phyloP scores from a whole-genome alignment of 2,329 filamentous ascomycete species.

The Endoconidiophora polonica region DNA sequence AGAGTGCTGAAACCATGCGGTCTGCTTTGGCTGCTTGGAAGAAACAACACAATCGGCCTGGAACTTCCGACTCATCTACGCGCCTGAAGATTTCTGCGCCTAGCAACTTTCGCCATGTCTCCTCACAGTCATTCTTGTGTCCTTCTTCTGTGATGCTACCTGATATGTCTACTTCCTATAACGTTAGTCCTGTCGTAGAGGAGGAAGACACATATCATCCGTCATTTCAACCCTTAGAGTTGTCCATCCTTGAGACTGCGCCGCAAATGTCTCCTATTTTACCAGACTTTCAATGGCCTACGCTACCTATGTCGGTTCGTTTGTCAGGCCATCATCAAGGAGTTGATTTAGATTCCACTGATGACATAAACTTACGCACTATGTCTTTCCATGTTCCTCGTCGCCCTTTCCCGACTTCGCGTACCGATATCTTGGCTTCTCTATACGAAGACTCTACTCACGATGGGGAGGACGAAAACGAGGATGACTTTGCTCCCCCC shows the following conservation, averaged over 20 bases:
- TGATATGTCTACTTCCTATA: not conserved
- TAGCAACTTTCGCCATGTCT: conserved; percentile 38
- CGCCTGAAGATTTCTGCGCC: conserved; percentile 41
- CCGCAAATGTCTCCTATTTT: conserved; percentile 37
- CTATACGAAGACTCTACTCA: conserved; percentile 12
- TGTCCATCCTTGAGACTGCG: conserved; percentile 31
- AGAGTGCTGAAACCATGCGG: conserved; percentile 15
- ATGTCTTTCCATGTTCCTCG: conserved; percentile 40
- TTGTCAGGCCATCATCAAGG: conserved; percentile 8
- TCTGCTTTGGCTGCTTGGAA: conserved; percentile 21
- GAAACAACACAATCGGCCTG: conserved; percentile 14
- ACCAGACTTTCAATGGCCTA: conserved; percentile 30
- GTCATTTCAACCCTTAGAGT: conserved; percentile 37
- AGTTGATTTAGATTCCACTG: conserved; percentile 1
- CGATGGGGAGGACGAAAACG: not conserved
- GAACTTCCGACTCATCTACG: conserved; percentile 17
- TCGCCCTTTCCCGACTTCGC: conserved; percentile 23
- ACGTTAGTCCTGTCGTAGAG: not conserved
- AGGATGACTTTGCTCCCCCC: conserved; percentile 14
- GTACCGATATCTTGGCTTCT: conserved; percentile 16
- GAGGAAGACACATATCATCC: conserved; percentile 17
- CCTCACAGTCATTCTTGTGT: conserved; percentile 11
- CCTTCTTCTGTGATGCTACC: conserved; percentile 13
- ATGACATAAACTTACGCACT: conserved; percentile 14
- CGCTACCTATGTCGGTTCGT: not conserved